A percentile compares a stretch with the other conserved stretches of the same genome.
phyloP scores from a whole-genome alignment of 1,139 yeast genomes.

The Candida tropicalis region DNA sequence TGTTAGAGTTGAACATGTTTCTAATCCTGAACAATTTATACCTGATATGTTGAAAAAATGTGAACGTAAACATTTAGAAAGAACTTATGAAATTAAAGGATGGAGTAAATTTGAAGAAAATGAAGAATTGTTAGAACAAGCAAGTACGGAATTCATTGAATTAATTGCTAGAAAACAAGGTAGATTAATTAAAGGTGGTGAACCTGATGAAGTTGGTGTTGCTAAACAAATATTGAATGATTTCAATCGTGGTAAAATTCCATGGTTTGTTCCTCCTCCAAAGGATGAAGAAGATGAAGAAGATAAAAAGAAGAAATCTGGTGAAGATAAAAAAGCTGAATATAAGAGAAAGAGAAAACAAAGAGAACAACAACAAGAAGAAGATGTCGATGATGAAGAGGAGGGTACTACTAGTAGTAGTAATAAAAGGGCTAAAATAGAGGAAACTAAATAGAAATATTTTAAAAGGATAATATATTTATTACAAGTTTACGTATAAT shows the following conservation, averaged over 20 bases:
- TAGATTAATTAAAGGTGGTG: slow-evolving; percentile 93
- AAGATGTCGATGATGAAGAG: background rate
- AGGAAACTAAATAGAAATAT: background rate
- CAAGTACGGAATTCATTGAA: slow-evolving; percentile 83
- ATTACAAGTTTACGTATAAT: background rate
- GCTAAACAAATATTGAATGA: slow-evolving; percentile 90
- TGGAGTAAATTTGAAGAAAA: slow-evolving; percentile 65
- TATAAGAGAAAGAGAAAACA: slow-evolving; percentile 55
- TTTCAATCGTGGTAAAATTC: slow-evolving; percentile 95
- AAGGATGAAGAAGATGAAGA: slow-evolving; percentile 48
- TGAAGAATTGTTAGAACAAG: slow-evolving; percentile 40
- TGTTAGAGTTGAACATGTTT: slow-evolving; percentile 95
- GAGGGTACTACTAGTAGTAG: background rate
- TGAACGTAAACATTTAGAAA: slow-evolving; percentile 86
- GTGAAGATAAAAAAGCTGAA: slow-evolving; percentile 58
- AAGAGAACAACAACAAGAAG: slow-evolving; percentile 22
- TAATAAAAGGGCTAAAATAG: slow-evolving; percentile 4
- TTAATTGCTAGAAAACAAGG: slow-evolving; percentile 91
- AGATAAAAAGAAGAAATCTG: slow-evolving; percentile 37
- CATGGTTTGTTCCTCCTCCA: slow-evolving; percentile 98
- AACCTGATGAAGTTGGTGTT: slow-evolving; percentile 93
- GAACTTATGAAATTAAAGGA: slow-evolving; percentile 93
- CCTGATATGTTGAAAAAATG: slow-evolving; percentile 86
- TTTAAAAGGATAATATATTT: background rate
- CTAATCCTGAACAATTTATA: slow-evolving; percentile 93